phyloP scores from a whole-genome alignment of 2,329 filamentous ascomycete species.

The Tolypocladium sp. region DNA sequence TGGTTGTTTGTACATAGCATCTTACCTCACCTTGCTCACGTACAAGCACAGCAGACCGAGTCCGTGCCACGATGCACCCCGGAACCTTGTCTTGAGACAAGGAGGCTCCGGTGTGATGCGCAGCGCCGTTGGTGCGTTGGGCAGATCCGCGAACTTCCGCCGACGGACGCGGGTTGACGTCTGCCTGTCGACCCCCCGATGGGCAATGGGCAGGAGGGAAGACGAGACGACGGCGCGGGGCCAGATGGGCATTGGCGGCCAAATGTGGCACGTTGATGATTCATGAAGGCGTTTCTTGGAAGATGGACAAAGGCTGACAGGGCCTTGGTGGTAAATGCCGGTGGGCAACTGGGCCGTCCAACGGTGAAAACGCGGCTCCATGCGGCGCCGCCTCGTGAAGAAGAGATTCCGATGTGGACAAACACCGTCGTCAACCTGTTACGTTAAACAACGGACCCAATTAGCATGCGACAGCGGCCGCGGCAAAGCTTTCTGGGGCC shows the following conservation, averaged over 20 bases:
- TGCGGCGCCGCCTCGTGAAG: neutral
- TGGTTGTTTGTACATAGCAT: no score
- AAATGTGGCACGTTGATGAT: neutral
- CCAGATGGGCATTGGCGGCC: neutral
- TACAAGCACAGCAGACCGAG: neutral
- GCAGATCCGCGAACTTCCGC: neutral
- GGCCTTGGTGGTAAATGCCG: neutral
- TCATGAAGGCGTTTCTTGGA: neutral
- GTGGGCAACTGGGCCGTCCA: neutral
- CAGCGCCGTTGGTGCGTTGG: neutral
- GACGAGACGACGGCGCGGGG: neutral
- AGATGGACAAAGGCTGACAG: neutral
- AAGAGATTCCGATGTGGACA: neutral
- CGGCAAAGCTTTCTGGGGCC: neutral
- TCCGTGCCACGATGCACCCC: neutral
- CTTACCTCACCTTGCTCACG: neutral
- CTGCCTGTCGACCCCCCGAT: neutral
- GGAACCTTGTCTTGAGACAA: neutral
- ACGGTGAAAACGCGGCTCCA: neutral
- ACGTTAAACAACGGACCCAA: neutral
- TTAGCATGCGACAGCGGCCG: neutral
- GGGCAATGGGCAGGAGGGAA: neutral
- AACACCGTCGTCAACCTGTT: neutral
- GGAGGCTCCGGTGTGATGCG: neutral
- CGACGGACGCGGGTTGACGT: neutral